Conservation (phyloP, 805 yeast genomes). For the Wickerhamia fluorescens region DNA sequence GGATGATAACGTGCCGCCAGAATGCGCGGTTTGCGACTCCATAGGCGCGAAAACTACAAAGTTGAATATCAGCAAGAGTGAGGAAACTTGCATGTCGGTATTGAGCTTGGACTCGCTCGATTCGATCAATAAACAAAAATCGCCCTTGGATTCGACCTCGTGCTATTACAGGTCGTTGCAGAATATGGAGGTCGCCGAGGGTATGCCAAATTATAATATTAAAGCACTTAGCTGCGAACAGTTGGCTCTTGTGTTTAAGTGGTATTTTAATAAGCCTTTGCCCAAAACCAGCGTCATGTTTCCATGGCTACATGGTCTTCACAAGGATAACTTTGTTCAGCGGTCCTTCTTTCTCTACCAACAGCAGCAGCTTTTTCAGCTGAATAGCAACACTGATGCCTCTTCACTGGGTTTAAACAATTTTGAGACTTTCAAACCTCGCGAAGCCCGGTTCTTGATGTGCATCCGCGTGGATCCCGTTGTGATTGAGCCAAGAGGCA, state of each 20-base stretch:
- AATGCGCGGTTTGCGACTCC: constrained; percentile 30
- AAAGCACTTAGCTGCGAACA: constrained; percentile 2
- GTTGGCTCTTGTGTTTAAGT: constrained; percentile 18
- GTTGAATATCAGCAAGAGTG: constrained; percentile 14
- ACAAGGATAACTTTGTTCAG: constrained; percentile 49
- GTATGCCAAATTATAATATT: not conserved
- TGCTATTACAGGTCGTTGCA: too few relatives aligned
- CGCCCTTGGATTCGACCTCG: constrained; percentile 3
- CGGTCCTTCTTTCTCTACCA: constrained; percentile 36
- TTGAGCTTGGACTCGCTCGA: constrained; percentile 6
- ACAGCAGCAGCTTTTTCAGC: constrained; percentile 11
- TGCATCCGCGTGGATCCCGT: constrained; percentile 16
- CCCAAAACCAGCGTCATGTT: constrained; percentile 69
- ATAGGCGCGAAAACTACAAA: constrained; percentile 33
- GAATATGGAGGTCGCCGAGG: too few relatives aligned
- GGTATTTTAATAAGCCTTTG: constrained; percentile 33
- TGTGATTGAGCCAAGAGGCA: not conserved
- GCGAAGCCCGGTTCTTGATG: constrained; percentile 33
- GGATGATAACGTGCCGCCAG: too few relatives aligned
- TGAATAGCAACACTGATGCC: not conserved
- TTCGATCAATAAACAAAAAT: too few relatives aligned
- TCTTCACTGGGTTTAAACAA: too few relatives aligned
- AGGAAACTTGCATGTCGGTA: constrained; percentile 10
- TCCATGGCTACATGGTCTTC: constrained; percentile 88
- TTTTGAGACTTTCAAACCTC: constrained; percentile 15